Evolutionary conservation across 2,329 filamentous ascomycete genomes (phyloP), one percentile per base, ranked within the genome.

Genomic region (Colletotrichum godetiae): DNA sequence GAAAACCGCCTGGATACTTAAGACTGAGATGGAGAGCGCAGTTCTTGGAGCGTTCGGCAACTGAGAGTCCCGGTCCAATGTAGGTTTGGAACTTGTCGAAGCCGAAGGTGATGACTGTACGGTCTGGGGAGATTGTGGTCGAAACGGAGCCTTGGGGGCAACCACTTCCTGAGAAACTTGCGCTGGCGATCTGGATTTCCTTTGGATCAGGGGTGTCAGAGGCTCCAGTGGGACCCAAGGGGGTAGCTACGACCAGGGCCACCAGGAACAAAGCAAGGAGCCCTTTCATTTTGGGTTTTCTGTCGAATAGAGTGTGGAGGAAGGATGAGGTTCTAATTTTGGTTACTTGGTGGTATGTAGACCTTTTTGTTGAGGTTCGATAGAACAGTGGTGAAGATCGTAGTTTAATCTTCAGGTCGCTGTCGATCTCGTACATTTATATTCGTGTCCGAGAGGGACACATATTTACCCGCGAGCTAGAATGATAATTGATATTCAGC

Each of bases 11-110:
- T 13, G 85, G 84, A 78, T 86, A 86, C 78, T 84, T 82, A 72
- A 86, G 82, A 78, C 81, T 84, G 70, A 86, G 76, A 77, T 86
- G 84, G 42, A 86, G 83, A 78, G 86, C 84, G 80, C 85, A 86
- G 82, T 86, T 86, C 83, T 86, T 86, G 77, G 81, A 82, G 76
- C 79, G 80, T 73, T 85, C 82, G 19, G 80, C 72, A 2, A 77
- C 74, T 66, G 71, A 70, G 59, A 80, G 82, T 59, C 81, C 83
- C n/a, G 84, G 84, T 2, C 85, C 85, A 70, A 85, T 86, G 78
- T 84, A 86, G 65, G 84, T 85, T 79, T 86, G 85, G 81, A 86
- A 86, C 61, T 76, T 74, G 75, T 86, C 85, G 76, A 86, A 86
- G 71, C 85, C 85, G 69, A 86, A 86, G 62, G 85, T 86, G 78